Evolutionary conservation across 441 rosid genomes (phyloP).

Genomic region (Kokia cookei): DNA sequence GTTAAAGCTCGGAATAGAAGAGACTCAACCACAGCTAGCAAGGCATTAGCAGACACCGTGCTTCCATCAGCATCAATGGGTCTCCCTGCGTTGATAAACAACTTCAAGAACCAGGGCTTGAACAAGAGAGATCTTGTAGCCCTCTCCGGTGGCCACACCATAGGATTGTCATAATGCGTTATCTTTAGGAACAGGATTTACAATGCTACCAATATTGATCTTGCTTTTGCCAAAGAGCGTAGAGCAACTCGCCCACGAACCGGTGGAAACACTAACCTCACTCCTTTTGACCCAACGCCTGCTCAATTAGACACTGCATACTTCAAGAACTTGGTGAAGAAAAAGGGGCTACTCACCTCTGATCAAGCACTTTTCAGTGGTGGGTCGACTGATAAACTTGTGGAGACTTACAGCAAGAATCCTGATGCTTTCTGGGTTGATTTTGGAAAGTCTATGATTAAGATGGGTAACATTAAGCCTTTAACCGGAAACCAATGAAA

Average conservation of each 20-base stretch:
- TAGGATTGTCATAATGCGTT: conserved; percentile 30
- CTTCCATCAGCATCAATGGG: no score
- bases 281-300: conserved; percentile 25
- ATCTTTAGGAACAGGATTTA: conserved; percentile 25
- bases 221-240: conserved; percentile 16
- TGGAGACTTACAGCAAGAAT: conserved; percentile 24
- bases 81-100: background rate
- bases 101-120: conserved; percentile 32
- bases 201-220: conserved; percentile 24
- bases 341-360: conserved; percentile 35
- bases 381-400: conserved; percentile 25
- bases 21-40: conserved; percentile 42
- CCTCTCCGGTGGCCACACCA: conserved; percentile 43
- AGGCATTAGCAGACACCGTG: no score
- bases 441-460: conserved; percentile 36
- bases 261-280: conserved; percentile 26
- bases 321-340: conserved; percentile 19
- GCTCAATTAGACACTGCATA: conserved; percentile 24
- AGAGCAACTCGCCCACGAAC: conserved; percentile 14
- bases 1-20: conserved; percentile 14
- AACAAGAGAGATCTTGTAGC: conserved; percentile 35
- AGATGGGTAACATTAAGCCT: conserved; percentile 51
- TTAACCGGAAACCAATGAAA: conserved; percentile 35
- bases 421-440: conserved; percentile 18
- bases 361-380: conserved; percentile 43